Evolutionary conservation across 345 rosid genomes (phyloP).

Genomic region (Aethionema arabicum): DNA sequence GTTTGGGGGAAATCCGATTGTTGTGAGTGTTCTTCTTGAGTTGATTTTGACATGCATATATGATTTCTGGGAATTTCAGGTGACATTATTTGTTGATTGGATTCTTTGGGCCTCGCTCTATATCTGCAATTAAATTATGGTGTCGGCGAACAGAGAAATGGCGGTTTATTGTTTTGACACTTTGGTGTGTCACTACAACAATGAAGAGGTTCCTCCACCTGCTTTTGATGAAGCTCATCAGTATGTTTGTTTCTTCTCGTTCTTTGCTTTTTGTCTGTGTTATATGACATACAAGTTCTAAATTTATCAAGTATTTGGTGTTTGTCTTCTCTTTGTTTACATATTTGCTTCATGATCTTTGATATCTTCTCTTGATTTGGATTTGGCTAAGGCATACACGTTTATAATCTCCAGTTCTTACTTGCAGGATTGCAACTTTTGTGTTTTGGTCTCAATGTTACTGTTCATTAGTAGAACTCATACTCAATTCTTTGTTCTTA

Average conservation of each 20-base stretch:
- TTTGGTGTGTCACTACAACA: constrained; percentile 86
- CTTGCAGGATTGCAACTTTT: too few species aligned
- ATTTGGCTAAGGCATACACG: too few species aligned
- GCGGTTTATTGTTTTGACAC: constrained; percentile 97
- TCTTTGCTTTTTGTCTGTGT: not conserved
- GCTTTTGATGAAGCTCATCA: constrained; percentile 83
- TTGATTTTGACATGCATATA: not conserved
- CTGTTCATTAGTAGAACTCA: too few species aligned
- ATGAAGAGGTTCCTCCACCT: constrained; percentile 80
- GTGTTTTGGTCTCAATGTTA: too few species aligned
- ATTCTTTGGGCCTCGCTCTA: not conserved
- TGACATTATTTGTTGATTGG: constrained; percentile 11
- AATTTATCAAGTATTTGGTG: not conserved
- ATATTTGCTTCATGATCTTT: not conserved
- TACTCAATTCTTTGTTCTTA: not conserved
- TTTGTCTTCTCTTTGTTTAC: not conserved
- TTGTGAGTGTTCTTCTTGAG: not conserved
- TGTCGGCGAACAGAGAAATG: constrained; percentile 93
- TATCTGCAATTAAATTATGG: constrained; percentile 49
- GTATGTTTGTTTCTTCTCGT: constrained; percentile 36
- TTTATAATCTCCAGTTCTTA: too few species aligned
- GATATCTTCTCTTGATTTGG: too few species aligned
- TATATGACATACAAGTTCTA: constrained; percentile 14
- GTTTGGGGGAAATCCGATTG: constrained; percentile 3
- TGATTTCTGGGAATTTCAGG: constrained; percentile 20